Evolutionary conservation across 1,284 basidiomycete genomes (phyloP).

Genomic region (Rhodotorula sp.): DNA sequence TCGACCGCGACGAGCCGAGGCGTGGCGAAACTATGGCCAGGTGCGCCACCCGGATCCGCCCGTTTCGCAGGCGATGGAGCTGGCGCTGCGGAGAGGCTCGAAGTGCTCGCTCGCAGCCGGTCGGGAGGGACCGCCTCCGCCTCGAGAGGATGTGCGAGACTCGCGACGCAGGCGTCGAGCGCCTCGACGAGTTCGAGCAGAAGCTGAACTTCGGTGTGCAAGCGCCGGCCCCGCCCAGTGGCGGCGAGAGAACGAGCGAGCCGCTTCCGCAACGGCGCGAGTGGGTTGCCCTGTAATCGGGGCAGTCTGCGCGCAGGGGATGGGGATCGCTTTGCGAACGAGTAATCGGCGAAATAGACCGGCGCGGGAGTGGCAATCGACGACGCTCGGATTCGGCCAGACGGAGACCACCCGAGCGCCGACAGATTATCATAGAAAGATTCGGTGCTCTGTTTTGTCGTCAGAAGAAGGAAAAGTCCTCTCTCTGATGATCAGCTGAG

Average conservation of each 20-base stretch:
- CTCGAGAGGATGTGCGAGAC: constrained; percentile 58
- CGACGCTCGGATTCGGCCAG: background rate
- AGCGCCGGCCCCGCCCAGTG: background rate
- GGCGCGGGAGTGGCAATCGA: constrained; percentile 4
- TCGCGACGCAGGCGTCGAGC: constrained; percentile 65
- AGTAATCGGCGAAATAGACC: constrained; percentile 10
- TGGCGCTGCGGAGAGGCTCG: background rate
- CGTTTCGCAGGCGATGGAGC: too few relatives aligned
- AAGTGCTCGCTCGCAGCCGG: background rate
- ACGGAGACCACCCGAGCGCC: background rate
- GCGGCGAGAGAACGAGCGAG: constrained; percentile 28
- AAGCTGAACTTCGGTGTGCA: constrained; percentile 35
- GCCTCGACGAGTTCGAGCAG: constrained; percentile 63
- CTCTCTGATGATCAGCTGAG: background rate
- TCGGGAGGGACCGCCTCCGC: background rate
- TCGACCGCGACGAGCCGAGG: background rate
- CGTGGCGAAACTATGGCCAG: background rate
- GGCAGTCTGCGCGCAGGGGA: background rate
- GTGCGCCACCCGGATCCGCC: too few relatives aligned
- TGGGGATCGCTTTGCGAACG: constrained; percentile 1
- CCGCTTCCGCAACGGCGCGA: constrained; percentile 36
- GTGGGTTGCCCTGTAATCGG: constrained; percentile 20
- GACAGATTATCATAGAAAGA: background rate
- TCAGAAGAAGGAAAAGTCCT: background rate
- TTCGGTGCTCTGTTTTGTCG: constrained; percentile 7